Base-by-base conservation (phyloP, 2,329 filamentous ascomycete genomes). In the Mariannaea elegans region DNA sequence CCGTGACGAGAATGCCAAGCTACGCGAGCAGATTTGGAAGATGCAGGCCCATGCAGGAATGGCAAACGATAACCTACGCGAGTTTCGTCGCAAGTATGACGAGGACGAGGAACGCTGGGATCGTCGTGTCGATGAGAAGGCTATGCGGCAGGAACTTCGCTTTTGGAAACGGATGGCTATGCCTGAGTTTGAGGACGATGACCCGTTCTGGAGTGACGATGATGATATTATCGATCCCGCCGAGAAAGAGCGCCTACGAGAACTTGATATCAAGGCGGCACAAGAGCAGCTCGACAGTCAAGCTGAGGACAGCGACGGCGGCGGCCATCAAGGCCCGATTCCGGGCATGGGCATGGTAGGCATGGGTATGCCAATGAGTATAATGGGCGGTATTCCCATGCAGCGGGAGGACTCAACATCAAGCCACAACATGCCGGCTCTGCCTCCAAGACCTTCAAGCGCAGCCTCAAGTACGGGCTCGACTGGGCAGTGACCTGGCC, bases 161-260 rank as follows among this genome's bases (percentile, higher is more conserved):
- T 88, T 87, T 73, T 90, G 87, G 87, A 89, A 89, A 75, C 79
- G 87, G 39, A 81, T 89, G 79, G 87, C 87, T 13, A 83, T 89
- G 81, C 86, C 85, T 9, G 81, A 86, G 56, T 73, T 89, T 34
- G 75, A 81, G 8, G 86, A 88, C 21, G 83, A 87, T 39, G 86
- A 88, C 48, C 78, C 82, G 2, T 87, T 81, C 70, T 88, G 85
- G 81, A 89, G 86, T 69, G 86, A 86, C 57, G 87, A 90, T 64
- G 87, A 89, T 66, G 87, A 90, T 66, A 73, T 90, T 19, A 80
- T 89, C 23, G 87, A 90, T 59, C 77, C 80, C 0, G 80, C 82
- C 13, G 86, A 89, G 76, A 89, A 89, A 78, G 77, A 81, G 65
- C 77, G 87, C 34, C 70, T 85, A 50, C 76, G 74, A 44, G 82